Conservation (phyloP, 768 basidiomycete species). For the Tricholomella constricta region DNA sequence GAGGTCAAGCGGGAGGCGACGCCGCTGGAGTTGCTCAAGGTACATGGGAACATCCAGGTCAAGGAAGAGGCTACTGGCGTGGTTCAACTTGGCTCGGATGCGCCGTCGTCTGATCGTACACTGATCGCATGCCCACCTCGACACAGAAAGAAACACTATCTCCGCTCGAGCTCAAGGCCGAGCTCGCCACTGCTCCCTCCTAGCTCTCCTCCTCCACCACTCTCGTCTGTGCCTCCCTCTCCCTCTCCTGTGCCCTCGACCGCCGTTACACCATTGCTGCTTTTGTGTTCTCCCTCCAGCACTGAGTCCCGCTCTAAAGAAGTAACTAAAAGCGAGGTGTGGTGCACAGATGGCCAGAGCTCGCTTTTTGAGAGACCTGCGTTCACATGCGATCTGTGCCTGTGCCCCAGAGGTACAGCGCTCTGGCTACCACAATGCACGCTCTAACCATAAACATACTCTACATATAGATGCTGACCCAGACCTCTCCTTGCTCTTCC, state of each 20-base stretch:
- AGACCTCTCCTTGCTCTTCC: no score
- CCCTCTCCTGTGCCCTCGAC: not conserved
- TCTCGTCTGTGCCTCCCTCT: not conserved
- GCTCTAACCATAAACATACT: not conserved
- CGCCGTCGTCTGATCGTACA: no score
- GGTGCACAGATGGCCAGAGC: no score
- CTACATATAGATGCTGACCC: not conserved
- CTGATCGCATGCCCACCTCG: no score
- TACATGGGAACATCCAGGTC: not conserved
- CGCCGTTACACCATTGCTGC: not conserved
- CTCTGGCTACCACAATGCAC: not conserved
- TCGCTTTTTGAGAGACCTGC: not conserved
- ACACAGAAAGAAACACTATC: not conserved
- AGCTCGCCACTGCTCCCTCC: conserved; percentile 7
- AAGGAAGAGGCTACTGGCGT: not conserved
- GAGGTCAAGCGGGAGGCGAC: not conserved
- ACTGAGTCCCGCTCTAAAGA: not conserved
- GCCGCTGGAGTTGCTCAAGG: not conserved
- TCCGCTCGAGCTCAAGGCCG: not conserved
- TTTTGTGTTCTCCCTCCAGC: not conserved
- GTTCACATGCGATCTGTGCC: conserved; percentile 12
- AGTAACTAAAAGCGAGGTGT: no score
- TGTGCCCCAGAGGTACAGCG: conserved; percentile 15
- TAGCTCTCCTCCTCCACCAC: conserved; percentile 5
- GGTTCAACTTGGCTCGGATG: not conserved